Percentiles rank a stretch among this genome's conserved stretches.
Conservation (phyloP, 1,139 yeast genomes). For the Hanseniaspora uvarum region DNA sequence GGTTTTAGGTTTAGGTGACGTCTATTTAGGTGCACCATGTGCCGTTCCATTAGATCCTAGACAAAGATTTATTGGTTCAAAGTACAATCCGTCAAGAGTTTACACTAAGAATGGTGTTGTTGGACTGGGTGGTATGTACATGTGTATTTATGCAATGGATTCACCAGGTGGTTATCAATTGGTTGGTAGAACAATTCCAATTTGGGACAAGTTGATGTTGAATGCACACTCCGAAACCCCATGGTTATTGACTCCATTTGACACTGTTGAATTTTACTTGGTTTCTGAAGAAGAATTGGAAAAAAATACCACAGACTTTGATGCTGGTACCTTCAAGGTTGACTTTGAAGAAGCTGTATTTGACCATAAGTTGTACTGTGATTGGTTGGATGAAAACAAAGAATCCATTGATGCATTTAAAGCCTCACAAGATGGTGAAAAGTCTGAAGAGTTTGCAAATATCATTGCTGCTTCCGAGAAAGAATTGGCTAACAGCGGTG, state of each 20-base stretch:
- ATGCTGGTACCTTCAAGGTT: constrained; percentile 70
- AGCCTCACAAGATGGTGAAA: constrained; percentile 62
- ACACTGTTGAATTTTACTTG: constrained; percentile 88
- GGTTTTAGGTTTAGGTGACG: constrained; percentile 94
- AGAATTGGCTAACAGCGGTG: constrained; percentile 48
- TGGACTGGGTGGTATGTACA: constrained; percentile 96
- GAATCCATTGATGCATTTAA: constrained; percentile 64
- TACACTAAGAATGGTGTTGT: constrained; percentile 94
- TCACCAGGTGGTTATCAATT: constrained; percentile 98
- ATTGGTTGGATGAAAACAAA: constrained; percentile 66
- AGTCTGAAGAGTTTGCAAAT: constrained; percentile 71
- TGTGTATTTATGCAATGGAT: constrained; percentile 97
- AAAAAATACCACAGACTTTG: constrained; percentile 55
- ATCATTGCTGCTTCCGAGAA: constrained; percentile 75
- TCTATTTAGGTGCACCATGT: constrained; percentile 94
- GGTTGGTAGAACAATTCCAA: constrained; percentile 92
- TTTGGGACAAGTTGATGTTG: constrained; percentile 87
- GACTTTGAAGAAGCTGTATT: constrained; percentile 68
- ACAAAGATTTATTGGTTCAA: constrained; percentile 81
- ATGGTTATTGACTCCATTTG: constrained; percentile 85
- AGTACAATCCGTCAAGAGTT: constrained; percentile 92
- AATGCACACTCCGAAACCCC: constrained; percentile 66
- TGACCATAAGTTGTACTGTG: constrained; percentile 66
- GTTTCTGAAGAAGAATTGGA: constrained; percentile 78
- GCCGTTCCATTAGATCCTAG: constrained; percentile 97